phyloP scores from a whole-genome alignment of 176 grass and related monocot species.

The Miscanthus lutarioriparius region DNA sequence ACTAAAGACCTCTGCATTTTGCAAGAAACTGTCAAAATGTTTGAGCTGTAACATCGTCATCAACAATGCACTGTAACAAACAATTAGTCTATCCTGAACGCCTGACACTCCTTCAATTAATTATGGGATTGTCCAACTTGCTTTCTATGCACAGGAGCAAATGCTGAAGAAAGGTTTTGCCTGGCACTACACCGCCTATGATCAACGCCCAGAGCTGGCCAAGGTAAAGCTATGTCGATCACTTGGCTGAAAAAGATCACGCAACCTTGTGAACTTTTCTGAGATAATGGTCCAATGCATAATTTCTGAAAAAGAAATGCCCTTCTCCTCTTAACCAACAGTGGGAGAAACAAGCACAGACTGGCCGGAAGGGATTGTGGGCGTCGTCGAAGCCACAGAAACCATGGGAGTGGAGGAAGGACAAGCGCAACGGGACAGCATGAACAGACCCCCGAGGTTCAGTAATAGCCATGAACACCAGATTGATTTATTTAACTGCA shows the following conservation, averaged over 20 bases:
- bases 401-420: constrained; percentile 96
- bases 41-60: neutral
- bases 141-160: constrained; percentile 51
- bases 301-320: neutral
- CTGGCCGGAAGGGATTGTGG: constrained; percentile 68
- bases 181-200: constrained; percentile 93
- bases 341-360: constrained; percentile 89
- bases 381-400: constrained; percentile 72
- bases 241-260: neutral
- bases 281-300: neutral
- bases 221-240: constrained; percentile 44
- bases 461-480: too few species aligned
- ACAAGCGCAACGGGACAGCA: constrained; percentile 54
- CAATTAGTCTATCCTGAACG: neutral
- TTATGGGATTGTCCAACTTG: neutral
- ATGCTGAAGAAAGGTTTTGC: constrained; percentile 95
- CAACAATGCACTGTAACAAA: neutral
- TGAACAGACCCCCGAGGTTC: constrained; percentile 5
- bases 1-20: neutral
- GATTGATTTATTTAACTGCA: too few species aligned
- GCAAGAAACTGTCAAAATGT: neutral
- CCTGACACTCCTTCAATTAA: neutral
- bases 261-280: neutral
- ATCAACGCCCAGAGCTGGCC: constrained; percentile 73
- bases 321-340: neutral